Conservation (phyloP, 1,139 yeast genomes). For the Pichia norvegensis region DNA sequence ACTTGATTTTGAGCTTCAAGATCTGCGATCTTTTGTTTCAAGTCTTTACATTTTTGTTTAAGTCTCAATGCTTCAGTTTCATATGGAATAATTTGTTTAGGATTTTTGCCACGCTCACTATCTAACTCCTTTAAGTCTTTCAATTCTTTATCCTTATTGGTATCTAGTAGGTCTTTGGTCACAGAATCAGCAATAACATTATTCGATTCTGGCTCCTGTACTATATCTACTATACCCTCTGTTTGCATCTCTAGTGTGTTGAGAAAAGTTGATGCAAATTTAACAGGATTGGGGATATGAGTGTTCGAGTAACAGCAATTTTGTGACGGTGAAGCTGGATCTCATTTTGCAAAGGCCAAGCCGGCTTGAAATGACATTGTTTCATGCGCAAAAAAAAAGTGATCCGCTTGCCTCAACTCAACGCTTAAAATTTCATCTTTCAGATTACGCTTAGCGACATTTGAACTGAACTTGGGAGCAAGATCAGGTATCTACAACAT, state of each 20-base stretch:
- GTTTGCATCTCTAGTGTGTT: neutral
- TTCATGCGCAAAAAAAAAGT: too few species aligned
- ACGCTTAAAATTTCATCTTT: too few species aligned
- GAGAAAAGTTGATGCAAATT: neutral
- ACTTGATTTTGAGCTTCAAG: constrained; percentile 76
- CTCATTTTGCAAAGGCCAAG: neutral
- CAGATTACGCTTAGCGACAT: too few species aligned
- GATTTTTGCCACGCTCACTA: neutral
- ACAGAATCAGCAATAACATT: neutral
- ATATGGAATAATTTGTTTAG: constrained; percentile 14
- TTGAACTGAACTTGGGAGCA: too few species aligned
- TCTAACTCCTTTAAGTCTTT: neutral
- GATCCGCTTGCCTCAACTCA: too few species aligned
- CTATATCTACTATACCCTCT: neutral
- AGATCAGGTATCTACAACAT: neutral
- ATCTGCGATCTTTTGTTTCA: constrained; percentile 64
- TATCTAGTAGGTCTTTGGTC: neutral
- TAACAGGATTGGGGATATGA: neutral
- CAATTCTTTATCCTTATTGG: neutral
- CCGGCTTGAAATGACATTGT: too few species aligned
- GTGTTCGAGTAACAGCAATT: neutral
- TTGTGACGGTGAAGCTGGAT: neutral
- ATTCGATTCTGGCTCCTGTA: neutral
- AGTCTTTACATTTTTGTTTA: constrained; percentile 60
- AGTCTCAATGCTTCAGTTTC: constrained; percentile 29